Evolutionary conservation across 2,329 filamentous ascomycete species (phyloP).

Genomic region (Dactylellina sp.): DNA sequence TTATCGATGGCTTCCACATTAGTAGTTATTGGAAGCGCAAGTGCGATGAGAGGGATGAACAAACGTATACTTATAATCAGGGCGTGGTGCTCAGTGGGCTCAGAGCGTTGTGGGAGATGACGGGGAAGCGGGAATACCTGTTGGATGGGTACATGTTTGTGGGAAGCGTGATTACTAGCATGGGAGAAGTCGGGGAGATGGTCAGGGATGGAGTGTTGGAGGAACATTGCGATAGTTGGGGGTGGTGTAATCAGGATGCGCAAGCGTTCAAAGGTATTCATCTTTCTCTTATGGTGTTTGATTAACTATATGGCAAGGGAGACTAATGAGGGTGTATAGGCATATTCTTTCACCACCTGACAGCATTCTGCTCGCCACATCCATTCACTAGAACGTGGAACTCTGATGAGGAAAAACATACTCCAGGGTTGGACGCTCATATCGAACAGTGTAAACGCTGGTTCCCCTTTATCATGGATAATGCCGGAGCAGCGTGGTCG

Average conservation of each 20-base stretch:
- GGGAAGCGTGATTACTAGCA: conserved; percentile 62
- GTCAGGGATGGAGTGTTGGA: conserved; percentile 80
- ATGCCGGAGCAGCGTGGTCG: conserved; percentile 77
- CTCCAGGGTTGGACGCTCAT: conserved; percentile 69
- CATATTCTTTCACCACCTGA: conserved; percentile 91
- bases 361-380: conserved; percentile 74
- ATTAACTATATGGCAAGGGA: not conserved
- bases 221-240: conserved; percentile 81
- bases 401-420: conserved; percentile 61
- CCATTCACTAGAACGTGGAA: conserved; percentile 60
- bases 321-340: conserved; percentile 64
- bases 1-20: conserved; percentile 90
- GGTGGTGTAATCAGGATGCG: conserved; percentile 80
- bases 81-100: conserved; percentile 87
- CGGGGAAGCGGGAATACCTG: conserved; percentile 77
- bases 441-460: conserved; percentile 74
- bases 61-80: conserved; percentile 97
- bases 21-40: conserved; percentile 71
- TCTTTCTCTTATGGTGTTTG: not conserved
- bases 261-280: conserved; percentile 80
- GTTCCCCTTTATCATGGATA: conserved; percentile 79
- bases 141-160: conserved; percentile 83
- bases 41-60: conserved; percentile 84
- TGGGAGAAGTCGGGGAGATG: conserved; percentile 56
- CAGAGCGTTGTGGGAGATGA: conserved; percentile 82